Percentiles rank a stretch among this genome's conserved stretches.
Evolutionary conservation across 345 rosid species (phyloP).

Genomic region (Salix viminalis): DNA sequence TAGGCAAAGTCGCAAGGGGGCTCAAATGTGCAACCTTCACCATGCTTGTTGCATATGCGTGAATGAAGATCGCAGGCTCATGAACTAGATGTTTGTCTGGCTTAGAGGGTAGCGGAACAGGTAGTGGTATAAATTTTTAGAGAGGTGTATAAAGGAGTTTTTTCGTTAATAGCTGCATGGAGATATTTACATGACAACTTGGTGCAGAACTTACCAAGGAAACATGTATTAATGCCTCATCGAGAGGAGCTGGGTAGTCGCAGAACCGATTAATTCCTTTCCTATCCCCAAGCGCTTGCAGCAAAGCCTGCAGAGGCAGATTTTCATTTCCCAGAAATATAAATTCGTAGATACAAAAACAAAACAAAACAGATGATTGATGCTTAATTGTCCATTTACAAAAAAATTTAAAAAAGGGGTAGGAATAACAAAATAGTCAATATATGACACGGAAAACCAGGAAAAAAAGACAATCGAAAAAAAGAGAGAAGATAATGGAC

Average conservation of each 20-base stretch:
- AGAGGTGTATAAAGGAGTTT: not conserved
- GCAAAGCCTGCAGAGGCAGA: conserved; percentile 47
- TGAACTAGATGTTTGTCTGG: not conserved
- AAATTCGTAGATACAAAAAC: not conserved
- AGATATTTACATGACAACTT: not conserved
- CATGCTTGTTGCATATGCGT: not conserved
- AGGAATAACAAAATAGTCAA: not conserved
- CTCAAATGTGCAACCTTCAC: not conserved
- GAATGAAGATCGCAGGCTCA: not conserved
- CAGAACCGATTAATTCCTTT: conserved; percentile 91
- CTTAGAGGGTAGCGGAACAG: not conserved
- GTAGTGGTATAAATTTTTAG: not conserved
- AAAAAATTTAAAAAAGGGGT: not conserved
- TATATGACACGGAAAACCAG: not conserved
- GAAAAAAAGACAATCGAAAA: too few species aligned
- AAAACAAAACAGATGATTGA: not conserved
- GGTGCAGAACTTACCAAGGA: conserved; percentile 44
- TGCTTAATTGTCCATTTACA: not conserved
- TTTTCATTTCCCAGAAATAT: not conserved
- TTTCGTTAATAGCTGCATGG: not conserved
- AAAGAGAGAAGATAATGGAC: not conserved
- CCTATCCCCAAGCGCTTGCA: conserved; percentile 86
- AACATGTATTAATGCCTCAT: conserved; percentile 84
- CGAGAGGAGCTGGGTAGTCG: conserved; percentile 90
- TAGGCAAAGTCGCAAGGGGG: not conserved